Evolutionary conservation across 2,329 filamentous ascomycete genomes (phyloP).

Genomic region (Venturia aucupariae): DNA sequence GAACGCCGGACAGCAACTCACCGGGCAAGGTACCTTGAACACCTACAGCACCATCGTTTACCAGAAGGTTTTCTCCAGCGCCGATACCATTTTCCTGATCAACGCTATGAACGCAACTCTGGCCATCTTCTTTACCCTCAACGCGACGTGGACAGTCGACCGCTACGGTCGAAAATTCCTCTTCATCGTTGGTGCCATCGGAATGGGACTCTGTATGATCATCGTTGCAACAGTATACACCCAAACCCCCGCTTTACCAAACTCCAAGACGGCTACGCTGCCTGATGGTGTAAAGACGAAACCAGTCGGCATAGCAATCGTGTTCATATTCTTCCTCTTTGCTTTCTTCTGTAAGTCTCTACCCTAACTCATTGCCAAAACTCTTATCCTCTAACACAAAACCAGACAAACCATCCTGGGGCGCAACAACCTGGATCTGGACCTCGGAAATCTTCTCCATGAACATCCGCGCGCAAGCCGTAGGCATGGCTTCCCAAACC

Average conservation of each 20-base stretch:
- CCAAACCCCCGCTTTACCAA: slow-evolving; percentile 41
- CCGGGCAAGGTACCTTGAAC: slow-evolving; percentile 64
- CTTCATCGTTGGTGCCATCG: slow-evolving; percentile 57
- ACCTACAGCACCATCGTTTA: slow-evolving; percentile 66
- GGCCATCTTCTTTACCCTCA: slow-evolving; percentile 63
- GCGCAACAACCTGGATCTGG: slow-evolving; percentile 63
- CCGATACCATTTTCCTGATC: slow-evolving; percentile 57
- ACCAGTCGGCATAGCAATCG: slow-evolving; percentile 57
- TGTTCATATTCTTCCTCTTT: slow-evolving; percentile 58
- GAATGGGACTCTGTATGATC: slow-evolving; percentile 63
- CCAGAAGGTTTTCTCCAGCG: slow-evolving; percentile 55
- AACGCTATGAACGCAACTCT: slow-evolving; percentile 67
- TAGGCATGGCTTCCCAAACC: slow-evolving; percentile 53
- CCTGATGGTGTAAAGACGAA: slow-evolving; percentile 44
- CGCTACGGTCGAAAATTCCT: slow-evolving; percentile 62
- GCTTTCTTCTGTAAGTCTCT: slow-evolving; percentile 47
- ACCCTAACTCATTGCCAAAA: slow-evolving; percentile 15
- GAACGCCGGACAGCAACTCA: slow-evolving; percentile 63
- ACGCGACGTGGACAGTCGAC: slow-evolving; percentile 65
- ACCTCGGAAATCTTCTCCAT: slow-evolving; percentile 61
- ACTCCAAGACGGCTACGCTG: background rate
- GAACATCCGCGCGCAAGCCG: slow-evolving; percentile 63
- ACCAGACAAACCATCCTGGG: slow-evolving; percentile 58
- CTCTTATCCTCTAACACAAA: slow-evolving; percentile 20
- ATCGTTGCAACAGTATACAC: slow-evolving; percentile 51